Evolutionary conservation across 306 rosid species (phyloP).

Genomic region (Trifolium pratense): DNA sequence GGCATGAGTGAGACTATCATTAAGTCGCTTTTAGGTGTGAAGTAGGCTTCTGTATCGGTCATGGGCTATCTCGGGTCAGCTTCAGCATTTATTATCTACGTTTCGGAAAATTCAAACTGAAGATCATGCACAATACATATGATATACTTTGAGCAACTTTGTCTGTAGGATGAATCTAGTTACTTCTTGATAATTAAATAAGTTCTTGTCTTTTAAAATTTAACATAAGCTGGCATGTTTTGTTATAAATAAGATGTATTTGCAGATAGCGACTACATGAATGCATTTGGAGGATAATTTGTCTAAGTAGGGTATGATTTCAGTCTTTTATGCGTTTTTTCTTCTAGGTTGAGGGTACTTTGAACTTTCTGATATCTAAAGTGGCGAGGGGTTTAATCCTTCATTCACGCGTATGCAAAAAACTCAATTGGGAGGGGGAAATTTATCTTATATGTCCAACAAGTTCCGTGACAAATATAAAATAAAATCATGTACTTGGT

Average conservation of each 20-base stretch:
- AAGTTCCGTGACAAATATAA: too few relatives aligned
- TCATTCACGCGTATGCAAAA: too few relatives aligned
- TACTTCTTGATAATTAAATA: slow-evolving; percentile 19
- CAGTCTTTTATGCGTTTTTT: background rate
- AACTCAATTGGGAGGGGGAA: too few relatives aligned
- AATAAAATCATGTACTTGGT: too few relatives aligned
- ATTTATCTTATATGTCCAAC: too few relatives aligned
- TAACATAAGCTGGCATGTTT: slow-evolving; percentile 15
- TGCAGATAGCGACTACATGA: background rate
- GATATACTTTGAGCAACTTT: slow-evolving; percentile 24
- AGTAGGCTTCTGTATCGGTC: slow-evolving; percentile 40
- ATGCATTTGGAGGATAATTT: slow-evolving; percentile 19
- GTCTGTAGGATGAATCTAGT: slow-evolving; percentile 33
- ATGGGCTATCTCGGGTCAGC: slow-evolving; percentile 32
- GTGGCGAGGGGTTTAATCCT: too few relatives aligned
- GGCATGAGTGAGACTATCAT: slow-evolving; percentile 60
- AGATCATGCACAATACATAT: slow-evolving; percentile 25
- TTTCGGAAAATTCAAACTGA: slow-evolving; percentile 32
- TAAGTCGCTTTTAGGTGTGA: slow-evolving; percentile 52
- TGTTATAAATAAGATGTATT: background rate
- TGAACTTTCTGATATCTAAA: background rate
- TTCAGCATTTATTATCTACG: slow-evolving; percentile 32
- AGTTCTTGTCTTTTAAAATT: slow-evolving; percentile 9
- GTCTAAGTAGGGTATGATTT: background rate
- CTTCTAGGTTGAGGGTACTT: background rate